These are phyloP conservation scores for Boletus pseudopeckii DNA, from an alignment of 768 basidiomycete species.

Conservation along the genomic window DNA sequence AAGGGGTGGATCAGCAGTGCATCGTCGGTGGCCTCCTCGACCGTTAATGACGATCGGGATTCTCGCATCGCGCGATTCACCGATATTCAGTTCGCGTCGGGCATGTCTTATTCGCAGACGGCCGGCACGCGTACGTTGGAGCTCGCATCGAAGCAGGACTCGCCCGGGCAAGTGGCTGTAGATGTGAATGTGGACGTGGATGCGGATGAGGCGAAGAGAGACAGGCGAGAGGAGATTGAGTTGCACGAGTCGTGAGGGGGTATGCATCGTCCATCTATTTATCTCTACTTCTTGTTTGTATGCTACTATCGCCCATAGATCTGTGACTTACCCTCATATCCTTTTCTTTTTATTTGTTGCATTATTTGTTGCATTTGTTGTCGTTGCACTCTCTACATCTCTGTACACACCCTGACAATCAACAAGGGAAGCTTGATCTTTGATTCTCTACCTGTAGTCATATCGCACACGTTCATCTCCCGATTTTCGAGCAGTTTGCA, in stretches of 20 bases:
- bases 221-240: conserved; percentile 45
- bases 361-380: not conserved
- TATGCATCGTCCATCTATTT: not conserved
- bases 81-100: conserved; percentile 25
- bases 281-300: not conserved
- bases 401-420: not conserved
- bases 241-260: not conserved
- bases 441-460: too few relatives aligned
- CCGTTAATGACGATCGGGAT: not conserved
- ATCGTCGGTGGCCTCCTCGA: conserved; percentile 1
- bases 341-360: not conserved
- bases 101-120: not conserved
- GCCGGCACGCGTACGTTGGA: conserved; percentile 2
- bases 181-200: conserved; percentile 36
- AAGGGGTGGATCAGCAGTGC: conserved; percentile 33
- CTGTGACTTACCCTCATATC: not conserved
- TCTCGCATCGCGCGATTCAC: conserved; percentile 18
- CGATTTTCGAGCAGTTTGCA: too few relatives aligned
- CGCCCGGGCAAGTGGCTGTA: not conserved
- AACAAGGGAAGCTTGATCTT: too few relatives aligned
- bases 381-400: not conserved
- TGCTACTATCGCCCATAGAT: not conserved
- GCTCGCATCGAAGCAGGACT: conserved; percentile 1
- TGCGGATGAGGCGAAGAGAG: conserved; percentile 56
- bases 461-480: too few relatives aligned